phyloP scores from a whole-genome alignment of 495 filamentous ascomycete genomes.

The Clavariopsis aquatica region DNA sequence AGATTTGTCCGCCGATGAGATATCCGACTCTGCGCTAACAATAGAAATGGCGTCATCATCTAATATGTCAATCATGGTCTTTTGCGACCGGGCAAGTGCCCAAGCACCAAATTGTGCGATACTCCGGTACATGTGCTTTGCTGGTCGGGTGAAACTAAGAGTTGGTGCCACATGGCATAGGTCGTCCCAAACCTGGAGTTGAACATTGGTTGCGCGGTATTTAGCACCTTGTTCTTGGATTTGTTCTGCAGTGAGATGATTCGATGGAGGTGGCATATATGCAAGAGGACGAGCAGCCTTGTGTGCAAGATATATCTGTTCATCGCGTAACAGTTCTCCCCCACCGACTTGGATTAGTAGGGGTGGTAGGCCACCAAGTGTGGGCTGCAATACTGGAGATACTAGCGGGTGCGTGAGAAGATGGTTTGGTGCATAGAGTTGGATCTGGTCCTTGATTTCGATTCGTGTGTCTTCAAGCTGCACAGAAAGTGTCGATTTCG shows the following conservation, averaged over 20 bases:
- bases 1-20: slow-evolving; percentile 8
- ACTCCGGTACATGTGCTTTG: slow-evolving; percentile 89
- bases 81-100: slow-evolving; percentile 81
- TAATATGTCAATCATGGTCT: slow-evolving; percentile 72
- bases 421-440: slow-evolving; percentile 90
- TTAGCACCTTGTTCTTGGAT: slow-evolving; percentile 61
- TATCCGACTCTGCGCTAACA: slow-evolving; percentile 47
- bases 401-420: slow-evolving; percentile 84
- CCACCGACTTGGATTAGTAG: slow-evolving; percentile 83
- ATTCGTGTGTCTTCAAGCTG: slow-evolving; percentile 68
- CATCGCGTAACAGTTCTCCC: slow-evolving; percentile 84
- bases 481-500: slow-evolving; percentile 53
- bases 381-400: slow-evolving; percentile 80
- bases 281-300: slow-evolving; percentile 80
- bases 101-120: slow-evolving; percentile 91
- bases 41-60: slow-evolving; percentile 76
- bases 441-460: slow-evolving; percentile 86
- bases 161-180: slow-evolving; percentile 90
- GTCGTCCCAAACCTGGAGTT: slow-evolving; percentile 96
- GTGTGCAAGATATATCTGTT: slow-evolving; percentile 93
- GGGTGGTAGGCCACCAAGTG: slow-evolving; percentile 84
- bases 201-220: slow-evolving; percentile 83
- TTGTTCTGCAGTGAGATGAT: slow-evolving; percentile 61
- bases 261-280: slow-evolving; percentile 59
- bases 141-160: slow-evolving; percentile 86